Evolutionary conservation across 2,329 filamentous ascomycete species (phyloP).

Genomic region (Alternaria longipes): DNA sequence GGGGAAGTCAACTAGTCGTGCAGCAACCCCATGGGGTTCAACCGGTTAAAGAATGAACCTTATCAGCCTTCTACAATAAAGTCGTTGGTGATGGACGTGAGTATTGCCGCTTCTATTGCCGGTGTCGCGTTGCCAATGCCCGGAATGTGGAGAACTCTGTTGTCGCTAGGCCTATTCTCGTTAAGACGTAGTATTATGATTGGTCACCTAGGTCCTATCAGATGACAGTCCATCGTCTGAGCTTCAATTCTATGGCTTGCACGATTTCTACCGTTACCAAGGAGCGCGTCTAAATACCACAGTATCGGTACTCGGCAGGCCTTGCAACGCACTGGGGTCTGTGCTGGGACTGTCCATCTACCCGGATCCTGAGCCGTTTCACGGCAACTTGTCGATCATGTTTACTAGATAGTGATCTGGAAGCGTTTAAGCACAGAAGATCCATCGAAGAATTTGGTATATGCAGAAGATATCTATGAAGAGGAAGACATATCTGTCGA

Average conservation of each 20-base stretch:
- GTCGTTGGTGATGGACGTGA: neutral
- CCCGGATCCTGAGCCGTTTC: neutral
- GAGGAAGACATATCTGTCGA: neutral
- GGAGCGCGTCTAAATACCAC: too few species aligned
- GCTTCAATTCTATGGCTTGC: too few species aligned
- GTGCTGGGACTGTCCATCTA: neutral
- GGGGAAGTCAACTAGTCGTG: constrained; percentile 2
- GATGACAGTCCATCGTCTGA: too few species aligned
- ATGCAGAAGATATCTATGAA: neutral
- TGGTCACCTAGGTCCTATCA: neutral
- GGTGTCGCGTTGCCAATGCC: neutral
- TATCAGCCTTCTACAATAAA: neutral
- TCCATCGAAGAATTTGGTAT: neutral
- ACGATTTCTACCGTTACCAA: too few species aligned
- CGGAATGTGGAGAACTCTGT: neutral
- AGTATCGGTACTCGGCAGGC: neutral
- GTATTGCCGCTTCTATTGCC: neutral
- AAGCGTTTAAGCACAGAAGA: neutral
- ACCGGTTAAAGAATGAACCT: constrained; percentile 15
- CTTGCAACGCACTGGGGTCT: neutral
- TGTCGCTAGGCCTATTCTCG: neutral
- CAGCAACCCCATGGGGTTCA: constrained; percentile 11
- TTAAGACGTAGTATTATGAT: neutral
- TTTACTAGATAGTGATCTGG: neutral
- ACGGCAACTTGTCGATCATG: neutral